Base-by-base conservation (phyloP, 805 yeast species). In the Pichia rugopelliculosa region DNA sequence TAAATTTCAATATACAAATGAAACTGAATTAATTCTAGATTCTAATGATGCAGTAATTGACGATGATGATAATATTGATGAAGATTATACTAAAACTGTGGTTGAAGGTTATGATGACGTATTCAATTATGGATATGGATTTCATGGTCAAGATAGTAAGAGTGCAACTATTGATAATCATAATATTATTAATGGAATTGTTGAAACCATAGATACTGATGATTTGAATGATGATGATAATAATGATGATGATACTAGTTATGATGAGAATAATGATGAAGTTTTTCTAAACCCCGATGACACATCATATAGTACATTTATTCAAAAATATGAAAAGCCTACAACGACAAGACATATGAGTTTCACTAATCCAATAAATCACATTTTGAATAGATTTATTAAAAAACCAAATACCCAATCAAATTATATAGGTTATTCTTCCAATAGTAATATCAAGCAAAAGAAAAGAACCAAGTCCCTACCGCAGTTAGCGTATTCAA, bases 401-500 rank as follows among this genome's bases (percentile, higher is more conserved):
- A 48, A 48, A 25, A 48, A 41, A 22, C 24, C 42, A 17, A 33
- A 41, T 12, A 17, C 45, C 6, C 22, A 21, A 9, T 8, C 43
- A 20, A 37, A 26, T 20, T 24, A 27, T 18, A 27, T 24, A 6
- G 20, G 24, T 30, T 23, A 18, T 12, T 21, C 23, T 12, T 37
- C n/a, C n/a, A n/a, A 6, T 20, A 15, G 6, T 20, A 15, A 6
- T 45, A 51, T 5, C 30, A 36, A 43, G 25, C 13, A 36, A n/a
- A 15, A 73, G 51, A 71, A 71, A 53, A 64, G 80, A 57, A 75
- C 80, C 0, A 72, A 74, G 38, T 76, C 81, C 0, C 54, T 77
- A 41, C 82, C 82, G 6, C 82, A 77, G 54, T 55, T 77, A 21
- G 74, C 80, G 0, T 68, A 75, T 46, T 68, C 79, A 3, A 72